These are phyloP conservation scores for Annulohypoxylon maeteangense DNA, from an alignment of 495 filamentous ascomycete species.

Conservation along the genomic window DNA sequence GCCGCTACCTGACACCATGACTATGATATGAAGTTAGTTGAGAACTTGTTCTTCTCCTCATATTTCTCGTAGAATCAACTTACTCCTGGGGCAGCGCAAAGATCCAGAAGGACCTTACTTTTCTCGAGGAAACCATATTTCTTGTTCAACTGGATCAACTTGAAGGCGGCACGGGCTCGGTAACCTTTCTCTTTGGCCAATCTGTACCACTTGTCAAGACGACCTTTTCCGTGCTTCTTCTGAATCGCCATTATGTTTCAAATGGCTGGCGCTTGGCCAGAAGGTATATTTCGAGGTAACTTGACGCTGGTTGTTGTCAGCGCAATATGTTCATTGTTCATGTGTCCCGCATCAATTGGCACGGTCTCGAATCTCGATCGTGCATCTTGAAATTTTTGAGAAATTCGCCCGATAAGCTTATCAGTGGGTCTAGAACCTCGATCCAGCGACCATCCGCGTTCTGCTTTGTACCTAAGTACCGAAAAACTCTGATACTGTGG, in stretches of 20 bases:
- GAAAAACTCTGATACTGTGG: slow-evolving; percentile 10
- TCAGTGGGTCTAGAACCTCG: slow-evolving; percentile 13
- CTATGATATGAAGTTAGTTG: slow-evolving; percentile 47
- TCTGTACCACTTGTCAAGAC: slow-evolving; percentile 93
- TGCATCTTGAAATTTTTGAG: slow-evolving; percentile 33
- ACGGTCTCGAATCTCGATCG: slow-evolving; percentile 11
- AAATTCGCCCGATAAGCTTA: slow-evolving; percentile 34
- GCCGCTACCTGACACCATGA: slow-evolving; percentile 99
- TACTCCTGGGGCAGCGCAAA: slow-evolving; percentile 96
- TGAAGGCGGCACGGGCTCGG: slow-evolving; percentile 95
- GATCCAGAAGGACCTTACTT: slow-evolving; percentile 94
- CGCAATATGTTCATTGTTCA: slow-evolving; percentile 14
- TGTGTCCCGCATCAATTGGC: slow-evolving; percentile 31
- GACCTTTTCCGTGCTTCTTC: slow-evolving; percentile 99
- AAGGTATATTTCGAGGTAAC: background rate
- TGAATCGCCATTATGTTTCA: slow-evolving; percentile 83
- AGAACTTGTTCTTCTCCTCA: background rate
- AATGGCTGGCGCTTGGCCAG: background rate
- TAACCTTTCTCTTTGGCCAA: slow-evolving; percentile 99
- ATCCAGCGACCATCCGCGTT: background rate
- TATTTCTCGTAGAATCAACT: slow-evolving; percentile 46
- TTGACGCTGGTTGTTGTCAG: slow-evolving; percentile 9
- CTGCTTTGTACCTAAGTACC: background rate
- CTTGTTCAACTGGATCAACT: slow-evolving; percentile 97
- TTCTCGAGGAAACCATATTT: slow-evolving; percentile 98